Evolutionary conservation across 2,329 filamentous ascomycete species (phyloP).

Genomic region (Tolypocladium amazonense): DNA sequence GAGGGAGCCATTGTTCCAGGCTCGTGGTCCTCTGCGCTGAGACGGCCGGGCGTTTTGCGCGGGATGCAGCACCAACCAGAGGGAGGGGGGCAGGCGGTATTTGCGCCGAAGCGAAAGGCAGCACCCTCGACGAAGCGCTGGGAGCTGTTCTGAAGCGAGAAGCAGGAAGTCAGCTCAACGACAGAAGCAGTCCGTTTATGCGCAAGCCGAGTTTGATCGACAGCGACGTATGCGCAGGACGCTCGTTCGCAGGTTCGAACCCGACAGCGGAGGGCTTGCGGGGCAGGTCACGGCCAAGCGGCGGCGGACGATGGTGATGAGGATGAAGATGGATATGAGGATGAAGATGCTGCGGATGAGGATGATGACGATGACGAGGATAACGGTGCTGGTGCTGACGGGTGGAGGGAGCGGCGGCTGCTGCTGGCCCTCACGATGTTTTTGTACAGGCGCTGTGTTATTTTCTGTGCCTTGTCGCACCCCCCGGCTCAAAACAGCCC

Average conservation of each 20-base stretch:
- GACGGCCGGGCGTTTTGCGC: not conserved
- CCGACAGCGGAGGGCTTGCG: not conserved
- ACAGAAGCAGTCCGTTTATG: not conserved
- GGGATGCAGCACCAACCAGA: not conserved
- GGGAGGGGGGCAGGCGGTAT: not conserved
- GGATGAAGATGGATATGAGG: not conserved
- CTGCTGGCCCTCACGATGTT: slow-evolving; percentile 16
- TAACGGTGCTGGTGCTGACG: not conserved
- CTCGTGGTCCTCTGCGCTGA: slow-evolving; percentile 6
- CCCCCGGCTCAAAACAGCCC: slow-evolving; percentile 6
- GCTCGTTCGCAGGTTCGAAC: not conserved
- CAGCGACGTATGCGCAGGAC: not conserved
- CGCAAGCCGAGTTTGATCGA: not conserved
- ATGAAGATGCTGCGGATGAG: not conserved
- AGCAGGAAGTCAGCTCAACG: not conserved
- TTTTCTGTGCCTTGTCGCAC: slow-evolving; percentile 1
- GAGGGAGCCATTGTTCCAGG: slow-evolving; percentile 39
- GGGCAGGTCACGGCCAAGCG: not conserved
- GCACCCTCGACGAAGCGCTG: not conserved
- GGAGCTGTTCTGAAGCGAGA: not conserved
- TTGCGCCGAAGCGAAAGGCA: not conserved
- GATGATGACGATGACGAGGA: not conserved
- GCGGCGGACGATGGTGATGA: not conserved
- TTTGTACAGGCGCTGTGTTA: slow-evolving; percentile 14
- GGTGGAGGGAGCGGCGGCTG: not conserved